Percentiles rank a stretch among this genome's conserved stretches.
These are phyloP conservation scores for Trichoderma pleuroti DNA, from an alignment of 2,329 filamentous ascomycete species.

Conservation along the genomic window DNA sequence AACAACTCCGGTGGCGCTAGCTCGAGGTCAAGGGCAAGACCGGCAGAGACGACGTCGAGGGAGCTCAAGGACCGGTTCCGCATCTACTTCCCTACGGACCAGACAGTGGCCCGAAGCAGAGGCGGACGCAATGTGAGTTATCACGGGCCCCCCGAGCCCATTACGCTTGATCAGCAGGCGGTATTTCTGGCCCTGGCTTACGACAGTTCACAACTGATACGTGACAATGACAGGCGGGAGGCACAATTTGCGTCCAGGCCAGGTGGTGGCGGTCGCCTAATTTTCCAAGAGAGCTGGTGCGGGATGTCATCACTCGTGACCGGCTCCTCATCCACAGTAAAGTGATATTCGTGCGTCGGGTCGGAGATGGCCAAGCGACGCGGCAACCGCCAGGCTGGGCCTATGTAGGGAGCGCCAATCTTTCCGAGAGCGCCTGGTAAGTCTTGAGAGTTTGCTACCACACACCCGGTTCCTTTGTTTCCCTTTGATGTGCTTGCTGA, in stretches of 20 bases:
- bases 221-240: slow-evolving; percentile 53
- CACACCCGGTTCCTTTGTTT: neutral
- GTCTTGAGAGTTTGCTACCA: slow-evolving; percentile 28
- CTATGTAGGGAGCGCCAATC: slow-evolving; percentile 87
- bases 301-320: slow-evolving; percentile 65
- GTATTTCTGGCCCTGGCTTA: neutral
- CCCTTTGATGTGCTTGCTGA: neutral
- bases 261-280: slow-evolving; percentile 66
- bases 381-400: slow-evolving; percentile 57
- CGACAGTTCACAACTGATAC: neutral
- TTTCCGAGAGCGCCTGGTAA: slow-evolving; percentile 90
- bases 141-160: neutral
- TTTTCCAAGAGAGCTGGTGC: slow-evolving; percentile 70
- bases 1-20: slow-evolving; percentile 32
- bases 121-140: slow-evolving; percentile 56
- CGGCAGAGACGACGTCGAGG: slow-evolving; percentile 22
- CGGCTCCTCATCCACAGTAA: slow-evolving; percentile 90
- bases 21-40: slow-evolving; percentile 29
- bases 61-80: slow-evolving; percentile 53
- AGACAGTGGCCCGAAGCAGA: slow-evolving; percentile 63
- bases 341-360: slow-evolving; percentile 51
- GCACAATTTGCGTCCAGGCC: slow-evolving; percentile 75
- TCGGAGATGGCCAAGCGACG: slow-evolving; percentile 8
- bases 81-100: slow-evolving; percentile 75
- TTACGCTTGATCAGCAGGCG: neutral